phyloP scores from a whole-genome alignment of 2,329 filamentous ascomycete species.

The Daldinia sp. region DNA sequence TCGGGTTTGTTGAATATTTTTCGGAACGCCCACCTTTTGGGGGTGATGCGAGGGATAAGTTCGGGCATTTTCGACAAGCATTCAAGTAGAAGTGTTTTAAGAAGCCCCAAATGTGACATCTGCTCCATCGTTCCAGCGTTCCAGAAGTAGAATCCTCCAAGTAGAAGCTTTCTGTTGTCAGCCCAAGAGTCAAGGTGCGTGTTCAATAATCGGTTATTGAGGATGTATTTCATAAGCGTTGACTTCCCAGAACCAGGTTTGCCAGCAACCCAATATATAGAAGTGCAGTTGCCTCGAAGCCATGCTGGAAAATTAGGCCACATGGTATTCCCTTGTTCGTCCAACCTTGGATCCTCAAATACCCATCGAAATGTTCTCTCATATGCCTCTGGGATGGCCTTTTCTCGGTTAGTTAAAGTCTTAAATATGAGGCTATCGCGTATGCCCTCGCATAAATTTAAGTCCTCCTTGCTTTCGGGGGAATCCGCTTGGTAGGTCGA shows the following conservation, averaged over 20 bases:
- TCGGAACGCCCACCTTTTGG: neutral
- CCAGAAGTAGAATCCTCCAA: neutral
- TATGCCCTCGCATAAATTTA: neutral
- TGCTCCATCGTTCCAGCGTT: neutral
- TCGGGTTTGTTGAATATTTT: neutral
- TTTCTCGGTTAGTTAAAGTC: neutral
- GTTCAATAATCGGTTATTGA: too few species aligned
- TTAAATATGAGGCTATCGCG: neutral
- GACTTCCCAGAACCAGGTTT: neutral
- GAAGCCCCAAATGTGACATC: neutral
- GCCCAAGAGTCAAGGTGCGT: neutral
- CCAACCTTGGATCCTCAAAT: neutral
- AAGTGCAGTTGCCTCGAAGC: neutral
- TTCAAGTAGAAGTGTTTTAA: neutral
- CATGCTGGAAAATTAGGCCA: neutral
- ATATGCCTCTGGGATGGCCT: neutral
- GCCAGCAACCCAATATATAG: neutral
- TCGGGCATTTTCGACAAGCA: neutral
- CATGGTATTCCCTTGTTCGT: neutral
- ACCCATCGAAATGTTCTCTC: neutral
- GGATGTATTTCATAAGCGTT: neutral
- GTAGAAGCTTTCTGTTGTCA: neutral
- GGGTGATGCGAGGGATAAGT: neutral
- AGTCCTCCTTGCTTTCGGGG: neutral
- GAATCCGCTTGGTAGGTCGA: neutral